Conservation (phyloP, 2,329 filamentous ascomycete genomes). For the Pseudocercospora cruenta region DNA sequence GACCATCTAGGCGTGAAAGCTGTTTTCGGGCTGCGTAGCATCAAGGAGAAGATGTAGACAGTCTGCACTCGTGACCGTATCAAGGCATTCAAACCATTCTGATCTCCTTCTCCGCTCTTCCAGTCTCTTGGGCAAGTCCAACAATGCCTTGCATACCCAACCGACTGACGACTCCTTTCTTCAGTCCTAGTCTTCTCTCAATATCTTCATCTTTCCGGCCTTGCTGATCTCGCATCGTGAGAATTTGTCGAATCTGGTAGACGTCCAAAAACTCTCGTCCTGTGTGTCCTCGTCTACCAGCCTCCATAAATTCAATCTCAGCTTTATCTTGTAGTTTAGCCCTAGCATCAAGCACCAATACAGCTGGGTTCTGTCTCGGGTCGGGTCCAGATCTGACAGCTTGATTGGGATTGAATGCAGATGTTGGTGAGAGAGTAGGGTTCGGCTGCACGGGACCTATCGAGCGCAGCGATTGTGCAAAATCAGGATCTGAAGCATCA, state of each 20-base stretch:
- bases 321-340: slow-evolving; percentile 56
- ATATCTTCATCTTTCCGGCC: slow-evolving; percentile 36
- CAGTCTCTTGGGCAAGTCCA: slow-evolving; percentile 34
- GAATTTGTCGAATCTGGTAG: slow-evolving; percentile 42
- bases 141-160: slow-evolving; percentile 39
- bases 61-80: background rate
- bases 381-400: slow-evolving; percentile 36
- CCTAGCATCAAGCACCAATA: slow-evolving; percentile 58
- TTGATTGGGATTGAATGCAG: slow-evolving; percentile 50
- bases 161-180: slow-evolving; percentile 38
- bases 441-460: slow-evolving; percentile 63
- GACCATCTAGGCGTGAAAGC: slow-evolving; percentile 55
- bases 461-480: slow-evolving; percentile 76
- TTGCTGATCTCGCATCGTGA: slow-evolving; percentile 38
- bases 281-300: slow-evolving; percentile 45
- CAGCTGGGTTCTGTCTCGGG: slow-evolving; percentile 56
- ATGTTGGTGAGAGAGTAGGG: slow-evolving; percentile 60
- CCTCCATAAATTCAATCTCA: slow-evolving; percentile 56
- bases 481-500: slow-evolving; percentile 65
- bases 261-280: slow-evolving; percentile 53
- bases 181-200: slow-evolving; percentile 40
- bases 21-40: slow-evolving; percentile 19
- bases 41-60: background rate
- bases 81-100: slow-evolving; percentile 34
- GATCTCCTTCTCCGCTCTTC: slow-evolving; percentile 36